Evolutionary conservation across 75 land plant species (phyloP), one percentile per base, ranked within the genome.

Genomic region (Cunninghamia lanceolata): DNA sequence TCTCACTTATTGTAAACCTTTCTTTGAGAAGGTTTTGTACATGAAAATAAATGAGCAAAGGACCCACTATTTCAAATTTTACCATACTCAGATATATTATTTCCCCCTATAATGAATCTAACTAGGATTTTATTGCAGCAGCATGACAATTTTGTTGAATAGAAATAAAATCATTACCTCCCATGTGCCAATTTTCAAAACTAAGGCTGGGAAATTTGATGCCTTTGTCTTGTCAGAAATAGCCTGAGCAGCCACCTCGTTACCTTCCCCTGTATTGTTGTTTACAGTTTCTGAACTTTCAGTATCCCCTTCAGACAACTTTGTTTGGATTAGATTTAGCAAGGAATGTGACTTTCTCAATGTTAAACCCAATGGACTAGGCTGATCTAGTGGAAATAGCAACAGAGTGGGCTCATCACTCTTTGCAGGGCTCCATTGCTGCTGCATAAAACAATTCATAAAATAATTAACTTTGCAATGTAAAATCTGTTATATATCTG

Each of bases 151-250:
- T 25, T 63, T 63, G 63, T 63, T 25, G 68, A 6, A 5, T 21
- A 25, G n/a, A 63, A 63, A 25, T 28, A 63, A 25, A 28, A 28
- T 8, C 35, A 75, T 83, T 83, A 93, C 98, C 98, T 95, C 91
- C 96, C 96, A 96, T 19, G 85, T 79, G 16, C 96, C 98, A 79
- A 96, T 94, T 86, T 85, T 89, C 36, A 96, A 86, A 2, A 79
- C 53, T 34, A 88, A 85, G 56, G 93, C 93, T 56, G 91, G 88
- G 76, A 95, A 95, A 56, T 94, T 95, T 9, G 95, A 89, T 59
- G 96, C 98, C 85, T 96, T 96, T 39, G 93, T 85, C 88, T 93
- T 95, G 75, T 94, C 96, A 75, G 86, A 68, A 19, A 66, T 42
- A n/a, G 89, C 68, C 68, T 63, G 68, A 25, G 68, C 7, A 63